Percentiles rank a stretch among this genome's conserved stretches.
Evolutionary conservation across 2,329 filamentous ascomycete species (phyloP).

Genomic region (Xylaria sp.): DNA sequence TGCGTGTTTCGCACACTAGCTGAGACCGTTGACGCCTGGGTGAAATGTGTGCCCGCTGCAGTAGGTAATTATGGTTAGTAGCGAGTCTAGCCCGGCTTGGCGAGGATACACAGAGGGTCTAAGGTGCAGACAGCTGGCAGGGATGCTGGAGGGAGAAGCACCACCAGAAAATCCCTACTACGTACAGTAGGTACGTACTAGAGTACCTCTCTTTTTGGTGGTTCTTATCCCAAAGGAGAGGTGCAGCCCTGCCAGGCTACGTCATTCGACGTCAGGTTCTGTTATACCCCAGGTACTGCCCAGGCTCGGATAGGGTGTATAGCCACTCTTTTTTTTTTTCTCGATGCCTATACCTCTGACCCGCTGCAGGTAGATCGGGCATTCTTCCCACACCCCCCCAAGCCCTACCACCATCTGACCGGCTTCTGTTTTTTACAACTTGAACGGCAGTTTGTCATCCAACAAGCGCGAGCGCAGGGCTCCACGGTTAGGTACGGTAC

Average conservation of each 20-base stretch:
- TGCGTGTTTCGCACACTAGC: slow-evolving; percentile 2
- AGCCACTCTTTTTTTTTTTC: slow-evolving; percentile 1
- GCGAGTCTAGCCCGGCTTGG: slow-evolving; percentile 30
- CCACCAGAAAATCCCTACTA: slow-evolving; percentile 12
- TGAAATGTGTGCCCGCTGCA: slow-evolving; percentile 3
- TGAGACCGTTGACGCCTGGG: background rate
- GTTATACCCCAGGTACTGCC: background rate
- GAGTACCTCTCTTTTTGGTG: background rate
- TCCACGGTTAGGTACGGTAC: background rate
- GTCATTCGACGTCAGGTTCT: slow-evolving; percentile 21
- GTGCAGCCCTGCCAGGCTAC: slow-evolving; percentile 3
- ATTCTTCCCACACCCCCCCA: background rate
- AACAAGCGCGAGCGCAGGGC: background rate
- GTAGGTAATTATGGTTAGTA: background rate
- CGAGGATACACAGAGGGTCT: background rate
- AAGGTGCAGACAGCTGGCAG: background rate
- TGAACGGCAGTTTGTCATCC: slow-evolving; percentile 7
- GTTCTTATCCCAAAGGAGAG: slow-evolving; percentile 20
- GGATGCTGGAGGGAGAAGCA: background rate
- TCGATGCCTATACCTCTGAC: background rate
- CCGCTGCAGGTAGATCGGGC: background rate
- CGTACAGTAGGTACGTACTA: background rate
- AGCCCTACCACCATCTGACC: slow-evolving; percentile 1
- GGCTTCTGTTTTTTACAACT: background rate
- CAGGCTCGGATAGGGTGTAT: background rate